phyloP scores from a whole-genome alignment of 257 asterid species.

The Jaltomata sinuosa region DNA sequence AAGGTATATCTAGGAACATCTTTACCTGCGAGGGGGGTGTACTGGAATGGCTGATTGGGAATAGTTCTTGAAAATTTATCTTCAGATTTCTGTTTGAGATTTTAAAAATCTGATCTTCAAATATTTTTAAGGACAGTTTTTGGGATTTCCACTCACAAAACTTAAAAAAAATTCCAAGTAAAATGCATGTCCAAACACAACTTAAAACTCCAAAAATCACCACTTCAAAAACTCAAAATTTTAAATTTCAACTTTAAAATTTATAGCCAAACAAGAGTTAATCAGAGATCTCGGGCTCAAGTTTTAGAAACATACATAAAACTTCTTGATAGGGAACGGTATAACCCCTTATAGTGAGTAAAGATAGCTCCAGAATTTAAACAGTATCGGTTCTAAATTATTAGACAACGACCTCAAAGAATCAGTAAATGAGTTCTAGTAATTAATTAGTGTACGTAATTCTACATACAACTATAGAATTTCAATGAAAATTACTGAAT shows the following conservation, averaged over 20 bases:
- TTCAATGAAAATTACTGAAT: not conserved
- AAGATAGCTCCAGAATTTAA: not conserved
- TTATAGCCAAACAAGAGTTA: not conserved
- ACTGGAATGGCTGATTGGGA: no score
- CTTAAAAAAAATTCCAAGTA: not conserved
- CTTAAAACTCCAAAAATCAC: not conserved
- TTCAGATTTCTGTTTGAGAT: no score
- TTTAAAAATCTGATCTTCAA: not conserved
- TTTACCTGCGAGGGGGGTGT: not conserved
- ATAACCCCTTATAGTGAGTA: not conserved
- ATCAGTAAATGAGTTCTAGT: not conserved
- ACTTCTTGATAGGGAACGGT: not conserved
- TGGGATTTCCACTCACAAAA: not conserved
- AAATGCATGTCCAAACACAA: no score
- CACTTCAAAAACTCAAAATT: no score
- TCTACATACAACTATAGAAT: not conserved
- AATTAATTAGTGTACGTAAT: not conserved
- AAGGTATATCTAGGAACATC: not conserved
- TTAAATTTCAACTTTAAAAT: not conserved
- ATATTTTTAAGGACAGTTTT: no score
- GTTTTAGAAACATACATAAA: rapidly evolving
- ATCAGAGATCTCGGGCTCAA: not conserved
- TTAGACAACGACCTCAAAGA: not conserved
- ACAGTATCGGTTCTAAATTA: not conserved
- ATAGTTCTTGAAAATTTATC: not conserved